Percentiles rank a stretch among this genome's conserved stretches.
These are phyloP conservation scores for Ascobolus immersus DNA, from an alignment of 495 filamentous ascomycete genomes.

Conservation along the genomic window DNA sequence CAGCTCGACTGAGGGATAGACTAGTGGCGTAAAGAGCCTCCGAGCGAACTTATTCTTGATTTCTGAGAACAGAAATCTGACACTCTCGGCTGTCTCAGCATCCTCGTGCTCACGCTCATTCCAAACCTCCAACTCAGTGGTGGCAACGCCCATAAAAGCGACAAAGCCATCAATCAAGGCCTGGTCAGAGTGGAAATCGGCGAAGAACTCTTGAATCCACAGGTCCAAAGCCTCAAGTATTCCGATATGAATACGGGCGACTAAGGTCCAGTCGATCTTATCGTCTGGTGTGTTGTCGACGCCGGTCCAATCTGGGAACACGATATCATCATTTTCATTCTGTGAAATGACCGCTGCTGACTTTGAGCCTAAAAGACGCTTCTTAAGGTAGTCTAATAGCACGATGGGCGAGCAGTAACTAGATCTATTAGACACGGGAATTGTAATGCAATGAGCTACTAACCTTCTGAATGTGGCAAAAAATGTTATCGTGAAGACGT, in stretches of 20 bases:
- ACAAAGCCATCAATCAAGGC: constrained; percentile 14
- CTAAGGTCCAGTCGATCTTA: constrained; percentile 15
- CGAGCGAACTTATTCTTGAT: constrained; percentile 13
- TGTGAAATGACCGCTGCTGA: constrained; percentile 14
- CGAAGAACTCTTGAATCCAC: constrained; percentile 17
- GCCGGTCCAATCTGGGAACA: constrained; percentile 18
- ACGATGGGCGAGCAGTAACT: constrained; percentile 17
- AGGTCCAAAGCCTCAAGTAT: constrained; percentile 16
- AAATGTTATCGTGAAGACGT: constrained; percentile 18
- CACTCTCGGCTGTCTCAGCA: constrained; percentile 13
- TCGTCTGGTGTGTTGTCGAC: constrained; percentile 13
- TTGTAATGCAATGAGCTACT: background rate
- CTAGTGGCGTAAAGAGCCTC: constrained; percentile 12
- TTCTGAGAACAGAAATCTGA: constrained; percentile 13
- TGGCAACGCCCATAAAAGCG: constrained; percentile 14
- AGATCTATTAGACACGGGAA: constrained; percentile 3
- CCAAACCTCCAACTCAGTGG: constrained; percentile 13
- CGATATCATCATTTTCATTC: constrained; percentile 17
- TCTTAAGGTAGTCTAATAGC: constrained; percentile 17
- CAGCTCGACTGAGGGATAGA: constrained; percentile 8
- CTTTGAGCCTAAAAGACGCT: constrained; percentile 17
- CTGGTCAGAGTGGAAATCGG: constrained; percentile 17
- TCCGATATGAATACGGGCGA: constrained; percentile 16
- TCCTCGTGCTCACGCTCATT: constrained; percentile 7
- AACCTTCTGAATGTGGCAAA: constrained; percentile 18